phyloP scores from a whole-genome alignment of 1,139 yeast species.

The Arxiozyma bovina region DNA sequence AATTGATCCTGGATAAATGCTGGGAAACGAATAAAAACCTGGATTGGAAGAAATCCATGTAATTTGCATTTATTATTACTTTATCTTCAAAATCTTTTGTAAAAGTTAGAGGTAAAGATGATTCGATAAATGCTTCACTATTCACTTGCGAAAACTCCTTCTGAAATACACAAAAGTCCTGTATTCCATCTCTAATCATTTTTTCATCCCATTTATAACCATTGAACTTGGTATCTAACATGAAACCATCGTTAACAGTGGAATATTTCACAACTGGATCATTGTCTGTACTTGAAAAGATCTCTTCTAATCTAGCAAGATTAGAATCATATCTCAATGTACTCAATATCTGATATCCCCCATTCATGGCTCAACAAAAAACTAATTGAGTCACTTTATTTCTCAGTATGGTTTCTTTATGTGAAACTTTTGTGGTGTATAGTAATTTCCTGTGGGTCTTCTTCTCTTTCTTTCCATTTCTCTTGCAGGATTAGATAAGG shows the following conservation, averaged over 20 bases:
- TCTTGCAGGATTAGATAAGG: neutral
- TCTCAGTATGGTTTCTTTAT: neutral
- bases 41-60: neutral
- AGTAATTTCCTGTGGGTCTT: too few species aligned
- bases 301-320: slow-evolving; percentile 19
- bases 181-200: neutral
- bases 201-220: slow-evolving; percentile 5
- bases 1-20: slow-evolving; percentile 53
- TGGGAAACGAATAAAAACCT: slow-evolving; percentile 54
- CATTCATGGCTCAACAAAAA: neutral
- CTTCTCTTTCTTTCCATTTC: neutral
- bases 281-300: neutral
- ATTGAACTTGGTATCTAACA: neutral
- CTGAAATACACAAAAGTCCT: slow-evolving; percentile 1
- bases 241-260: neutral
- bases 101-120: neutral
- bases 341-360: slow-evolving; percentile 32
- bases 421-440: neutral
- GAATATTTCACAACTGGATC: neutral
- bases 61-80: neutral
- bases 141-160: neutral
- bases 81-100: neutral
- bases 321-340: slow-evolving; percentile 68
- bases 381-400: too few species aligned
- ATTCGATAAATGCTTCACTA: neutral